These are phyloP conservation scores for Medakamo hakoo DNA, from an alignment of 139 green algal genomes.

Conservation along the genomic window DNA sequence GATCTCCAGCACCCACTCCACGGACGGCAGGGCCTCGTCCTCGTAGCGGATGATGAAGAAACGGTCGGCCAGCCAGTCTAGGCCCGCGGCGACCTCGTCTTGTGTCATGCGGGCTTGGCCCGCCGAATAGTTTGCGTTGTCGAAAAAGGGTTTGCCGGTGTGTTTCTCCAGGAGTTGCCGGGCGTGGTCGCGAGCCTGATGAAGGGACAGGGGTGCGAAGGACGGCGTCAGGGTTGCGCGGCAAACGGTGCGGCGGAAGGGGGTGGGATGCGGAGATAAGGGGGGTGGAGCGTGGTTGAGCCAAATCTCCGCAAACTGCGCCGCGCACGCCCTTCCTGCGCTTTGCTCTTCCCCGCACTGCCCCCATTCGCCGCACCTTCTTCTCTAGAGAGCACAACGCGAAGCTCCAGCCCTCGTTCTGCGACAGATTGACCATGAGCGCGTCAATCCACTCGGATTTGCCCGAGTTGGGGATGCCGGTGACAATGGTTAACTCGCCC, in stretches of 20 bases:
- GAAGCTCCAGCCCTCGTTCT: conserved; percentile 69
- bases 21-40: conserved; percentile 61
- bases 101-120: conserved; percentile 22
- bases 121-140: conserved; percentile 21
- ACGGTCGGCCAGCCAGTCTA: conserved; percentile 62
- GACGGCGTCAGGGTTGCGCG: not conserved
- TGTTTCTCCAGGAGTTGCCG: conserved; percentile 82
- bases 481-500: conserved; percentile 90
- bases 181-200: conserved; percentile 48
- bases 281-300: not conserved
- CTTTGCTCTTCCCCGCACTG: not conserved
- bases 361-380: conserved; percentile 14
- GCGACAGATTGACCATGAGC: conserved; percentile 69
- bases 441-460: conserved; percentile 96
- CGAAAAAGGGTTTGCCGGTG: conserved; percentile 53
- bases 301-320: not conserved
- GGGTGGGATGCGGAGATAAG: not conserved
- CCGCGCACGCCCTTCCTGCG: not conserved
- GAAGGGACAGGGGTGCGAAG: not conserved
- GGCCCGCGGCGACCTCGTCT: conserved; percentile 39
- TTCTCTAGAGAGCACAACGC: conserved; percentile 84
- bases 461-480: conserved; percentile 87
- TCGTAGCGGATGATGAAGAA: conserved; percentile 70
- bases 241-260: not conserved
- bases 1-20: conserved; percentile 84